These are phyloP conservation scores for Exophiala alcalophila DNA, from an alignment of 2,329 filamentous ascomycete genomes.

Conservation along the genomic window DNA sequence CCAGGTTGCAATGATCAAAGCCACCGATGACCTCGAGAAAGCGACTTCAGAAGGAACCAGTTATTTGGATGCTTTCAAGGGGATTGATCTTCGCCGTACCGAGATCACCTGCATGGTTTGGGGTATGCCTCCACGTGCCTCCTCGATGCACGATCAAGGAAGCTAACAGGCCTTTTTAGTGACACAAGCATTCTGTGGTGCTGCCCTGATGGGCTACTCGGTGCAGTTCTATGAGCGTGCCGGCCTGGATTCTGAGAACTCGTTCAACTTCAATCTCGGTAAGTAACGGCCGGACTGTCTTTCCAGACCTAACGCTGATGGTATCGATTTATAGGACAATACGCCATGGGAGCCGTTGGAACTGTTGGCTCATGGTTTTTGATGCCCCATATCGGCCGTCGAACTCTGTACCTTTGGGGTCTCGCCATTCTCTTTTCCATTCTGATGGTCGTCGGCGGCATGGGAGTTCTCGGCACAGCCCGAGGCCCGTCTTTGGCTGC, in stretches of 20 bases:
- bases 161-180: no score
- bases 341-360: slow-evolving; percentile 57
- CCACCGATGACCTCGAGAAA: slow-evolving; percentile 39
- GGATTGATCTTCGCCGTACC: slow-evolving; percentile 39
- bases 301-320: no score
- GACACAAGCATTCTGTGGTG: slow-evolving; percentile 36
- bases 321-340: slow-evolving; percentile 63
- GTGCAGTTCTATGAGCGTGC: slow-evolving; percentile 39
- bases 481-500: slow-evolving; percentile 29
- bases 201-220: slow-evolving; percentile 33
- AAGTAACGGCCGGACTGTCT: slow-evolving; percentile 31
- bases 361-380: slow-evolving; percentile 50
- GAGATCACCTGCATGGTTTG: slow-evolving; percentile 42
- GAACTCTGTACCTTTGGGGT: slow-evolving; percentile 39
- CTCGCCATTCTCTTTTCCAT: slow-evolving; percentile 32
- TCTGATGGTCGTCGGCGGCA: slow-evolving; percentile 33
- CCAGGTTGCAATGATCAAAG: slow-evolving; percentile 39
- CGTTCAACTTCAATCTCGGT: slow-evolving; percentile 41
- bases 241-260: slow-evolving; percentile 34
- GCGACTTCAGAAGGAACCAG: slow-evolving; percentile 25
- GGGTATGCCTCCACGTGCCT: no score
- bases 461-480: slow-evolving; percentile 21
- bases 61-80: slow-evolving; percentile 34
- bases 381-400: slow-evolving; percentile 39
- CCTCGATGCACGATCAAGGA: no score